Evolutionary conservation across 257 asterid species (phyloP), one percentile per base, ranked within the genome.

Genomic region (Solanum peruvianum): DNA sequence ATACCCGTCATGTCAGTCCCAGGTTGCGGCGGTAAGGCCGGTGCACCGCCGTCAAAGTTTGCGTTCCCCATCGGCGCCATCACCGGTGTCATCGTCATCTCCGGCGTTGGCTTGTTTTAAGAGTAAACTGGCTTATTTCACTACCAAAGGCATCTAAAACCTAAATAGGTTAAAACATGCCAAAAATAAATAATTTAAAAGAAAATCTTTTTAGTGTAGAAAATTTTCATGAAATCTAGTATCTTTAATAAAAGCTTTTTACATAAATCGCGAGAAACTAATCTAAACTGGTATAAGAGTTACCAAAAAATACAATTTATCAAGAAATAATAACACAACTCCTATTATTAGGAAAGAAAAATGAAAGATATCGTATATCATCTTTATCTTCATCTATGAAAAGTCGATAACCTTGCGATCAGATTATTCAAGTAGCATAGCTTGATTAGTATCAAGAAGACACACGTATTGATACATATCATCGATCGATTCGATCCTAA

Each of bases 1-100:
- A 95, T 94, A 23, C 98, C 93, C 8, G 96, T 95, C 98, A 95
- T 94, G 89, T 97, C 98, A 41, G 98, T 95, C 47, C 98, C 99
- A 3, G 98, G 99, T 4, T 92, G 91, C 9, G 94, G 93, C 16
- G 96, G 85, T 8, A 88, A 71, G 7, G 87, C 78, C 16, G 92
- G 91, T 27, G 83, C 88, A 44, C 70, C 86, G 33, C 98, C 98
- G 16, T 92, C 98, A 15, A 64, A 64, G 70, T 64, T 64, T 64
- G 92, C 85, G 44, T 84, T 11, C 33, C 70, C 33, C 33, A n/a
- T 89, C 23, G 88, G 86, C 52, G 93, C 93, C 73, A 91, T 81
- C 94, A 89, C 90, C 88, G 98, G 99, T 89, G 99, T 94, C 78
- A 94, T 87, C 66, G 98, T 96, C 99, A 96, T 95, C 86, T 78